Evolutionary conservation across 1,284 basidiomycete genomes (phyloP).

Genomic region (Chondrostereum purpureum): DNA sequence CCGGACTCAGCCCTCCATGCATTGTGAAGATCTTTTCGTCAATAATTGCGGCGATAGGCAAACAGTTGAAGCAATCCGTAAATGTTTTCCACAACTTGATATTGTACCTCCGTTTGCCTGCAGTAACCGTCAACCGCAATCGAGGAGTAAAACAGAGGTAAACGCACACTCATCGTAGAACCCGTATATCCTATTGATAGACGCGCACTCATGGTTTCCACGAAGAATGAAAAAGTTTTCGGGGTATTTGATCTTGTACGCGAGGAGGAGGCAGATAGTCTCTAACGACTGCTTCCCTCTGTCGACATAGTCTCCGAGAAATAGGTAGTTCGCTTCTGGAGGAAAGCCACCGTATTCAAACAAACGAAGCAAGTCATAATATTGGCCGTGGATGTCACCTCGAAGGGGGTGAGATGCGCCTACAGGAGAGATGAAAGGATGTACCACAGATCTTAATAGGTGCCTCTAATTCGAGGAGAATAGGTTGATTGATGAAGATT

Average conservation of each 20-base stretch:
- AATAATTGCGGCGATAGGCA: constrained; percentile 94
- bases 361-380: constrained; percentile 88
- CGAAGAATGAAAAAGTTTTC: constrained; percentile 96
- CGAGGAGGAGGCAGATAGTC: constrained; percentile 86
- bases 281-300: constrained; percentile 92
- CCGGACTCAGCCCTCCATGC: constrained; percentile 91
- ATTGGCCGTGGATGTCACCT: constrained; percentile 95
- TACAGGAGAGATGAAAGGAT: constrained; percentile 26
- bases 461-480: constrained; percentile 88
- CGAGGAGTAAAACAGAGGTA: constrained; percentile 6
- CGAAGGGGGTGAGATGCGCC: constrained; percentile 16
- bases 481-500: constrained; percentile 95
- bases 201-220: constrained; percentile 93
- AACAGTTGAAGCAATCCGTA: constrained; percentile 94
- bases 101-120: constrained; percentile 95
- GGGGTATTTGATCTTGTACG: constrained; percentile 98
- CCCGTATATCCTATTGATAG: constrained; percentile 93
- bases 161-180: constrained; percentile 93
- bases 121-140: constrained; percentile 2
- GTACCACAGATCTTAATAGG: constrained; percentile 96
- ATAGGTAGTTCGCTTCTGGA: constrained; percentile 94
- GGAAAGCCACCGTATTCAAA: constrained; percentile 96
- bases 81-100: constrained; percentile 99
- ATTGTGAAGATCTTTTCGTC: constrained; percentile 97
- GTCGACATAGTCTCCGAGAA: constrained; percentile 94